Evolutionary conservation across 2,329 filamentous ascomycete species (phyloP).

Genomic region (Nannizziopsis arthrosporioides): DNA sequence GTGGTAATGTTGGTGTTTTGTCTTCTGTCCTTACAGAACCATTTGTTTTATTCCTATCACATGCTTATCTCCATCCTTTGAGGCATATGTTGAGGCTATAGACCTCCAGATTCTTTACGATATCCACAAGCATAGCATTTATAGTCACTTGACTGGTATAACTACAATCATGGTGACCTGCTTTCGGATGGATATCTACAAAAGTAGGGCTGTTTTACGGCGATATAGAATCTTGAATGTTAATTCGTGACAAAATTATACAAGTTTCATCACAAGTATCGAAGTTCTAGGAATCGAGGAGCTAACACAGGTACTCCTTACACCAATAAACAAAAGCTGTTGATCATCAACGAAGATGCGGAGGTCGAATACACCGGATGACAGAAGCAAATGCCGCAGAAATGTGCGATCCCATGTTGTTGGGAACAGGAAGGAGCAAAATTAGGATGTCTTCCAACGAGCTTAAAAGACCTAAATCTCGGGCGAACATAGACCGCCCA

Average conservation of each 20-base stretch:
- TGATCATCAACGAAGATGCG: neutral
- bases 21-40: neutral
- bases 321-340: conserved; percentile 1
- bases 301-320: neutral
- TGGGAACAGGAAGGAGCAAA: no score
- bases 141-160: neutral
- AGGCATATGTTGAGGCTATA: neutral
- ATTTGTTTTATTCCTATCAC: neutral
- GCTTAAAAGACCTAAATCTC: neutral
- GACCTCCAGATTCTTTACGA: conserved; percentile 5
- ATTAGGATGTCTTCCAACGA: no score
- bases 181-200: neutral
- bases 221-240: neutral
- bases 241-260: neutral
- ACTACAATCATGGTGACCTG: no score
- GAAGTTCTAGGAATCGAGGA: conserved; percentile 2
- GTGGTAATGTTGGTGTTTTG: no score
- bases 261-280: neutral
- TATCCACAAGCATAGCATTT: conserved; percentile 8
- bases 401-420: neutral
- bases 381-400: neutral
- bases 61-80: neutral
- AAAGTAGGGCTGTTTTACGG: neutral
- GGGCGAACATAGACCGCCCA: neutral
- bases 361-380: neutral